Conservation (phyloP, 2,329 filamentous ascomycete genomes). For the Pyricularia sp. region DNA sequence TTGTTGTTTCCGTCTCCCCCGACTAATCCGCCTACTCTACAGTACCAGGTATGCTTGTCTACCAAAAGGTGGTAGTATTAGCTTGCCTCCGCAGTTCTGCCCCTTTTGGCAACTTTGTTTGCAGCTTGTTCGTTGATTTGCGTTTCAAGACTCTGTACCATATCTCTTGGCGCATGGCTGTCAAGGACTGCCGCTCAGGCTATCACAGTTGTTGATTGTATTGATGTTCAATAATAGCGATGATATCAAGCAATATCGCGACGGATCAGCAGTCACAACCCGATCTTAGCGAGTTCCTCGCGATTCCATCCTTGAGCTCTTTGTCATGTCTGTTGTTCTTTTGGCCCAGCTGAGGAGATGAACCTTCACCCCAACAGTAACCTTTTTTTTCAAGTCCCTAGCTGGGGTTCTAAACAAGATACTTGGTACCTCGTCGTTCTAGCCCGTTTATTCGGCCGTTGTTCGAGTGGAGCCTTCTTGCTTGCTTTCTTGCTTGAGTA, state of each 20-base stretch:
- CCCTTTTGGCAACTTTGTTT: neutral
- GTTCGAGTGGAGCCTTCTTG: neutral
- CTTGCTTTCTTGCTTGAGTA: neutral
- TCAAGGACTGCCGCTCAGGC: neutral
- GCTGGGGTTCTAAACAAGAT: neutral
- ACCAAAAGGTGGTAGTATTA: neutral
- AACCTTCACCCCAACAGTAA: neutral
- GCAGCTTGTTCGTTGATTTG: neutral
- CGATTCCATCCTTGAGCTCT: neutral
- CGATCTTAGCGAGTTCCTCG: neutral
- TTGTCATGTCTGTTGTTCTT: neutral
- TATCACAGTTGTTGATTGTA: neutral
- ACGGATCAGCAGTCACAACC: neutral
- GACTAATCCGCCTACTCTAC: neutral
- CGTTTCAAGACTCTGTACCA: slow-evolving; percentile 3
- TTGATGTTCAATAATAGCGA: neutral
- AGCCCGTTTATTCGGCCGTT: neutral
- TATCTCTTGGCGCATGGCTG: neutral
- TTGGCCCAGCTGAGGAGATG: neutral
- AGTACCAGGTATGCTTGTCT: neutral
- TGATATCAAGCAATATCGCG: neutral
- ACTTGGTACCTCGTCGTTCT: neutral
- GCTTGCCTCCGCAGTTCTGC: neutral
- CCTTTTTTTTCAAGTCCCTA: neutral
- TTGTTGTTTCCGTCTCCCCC: neutral